Evolutionary conservation across 1,139 yeast species (phyloP), one percentile per base, ranked within the genome.

Genomic region (Taphrina pruni): DNA sequence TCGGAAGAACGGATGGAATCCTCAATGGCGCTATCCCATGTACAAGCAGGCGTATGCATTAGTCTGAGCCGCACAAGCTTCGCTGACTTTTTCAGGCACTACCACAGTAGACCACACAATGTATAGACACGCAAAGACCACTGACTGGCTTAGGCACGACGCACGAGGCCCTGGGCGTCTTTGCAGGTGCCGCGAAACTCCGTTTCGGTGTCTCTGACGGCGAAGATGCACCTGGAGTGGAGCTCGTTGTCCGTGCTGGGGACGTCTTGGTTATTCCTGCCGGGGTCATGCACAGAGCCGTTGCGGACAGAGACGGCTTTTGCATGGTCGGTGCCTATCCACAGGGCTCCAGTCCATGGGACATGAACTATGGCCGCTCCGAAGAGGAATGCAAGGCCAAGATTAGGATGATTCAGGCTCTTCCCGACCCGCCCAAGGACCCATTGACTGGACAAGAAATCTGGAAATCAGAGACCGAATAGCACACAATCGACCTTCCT

Each of bases 241-340:
- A 21, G n/a, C 35, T 56, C 36, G 60, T 39, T 21, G 60, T 56
- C 12, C 26, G 39, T 11, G 36, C 46, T 38, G 60, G 60, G 5
- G 60, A 56, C 36, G 50, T 56, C 36, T 32, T 56, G 20, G 60
- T 56, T 6, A 38, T 56, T 11, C 60, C 60, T 5, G 60, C 60
- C 2, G 60, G 60, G 14, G 48, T 56, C 26, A 21, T 56, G 48
- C 60, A 56, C 48, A 14, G 46, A 26, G 48, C 60, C 9, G n/a
- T 56, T 1, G 1, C 26, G n/a, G 36, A 21, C 48, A 17, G 17
- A 14, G 60, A 56, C 21, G 60, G 26, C n/a, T 56, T 56, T 21
- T 17, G 21, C 36, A 56, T 56, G 60, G 60, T 56, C 14, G 60
- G 60, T 11, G 60, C 60, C 7, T 56, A 56, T 41, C 60, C 60